Conservation (phyloP, 192 early-diverging fungal species). For the Coemansia umbellata region DNA sequence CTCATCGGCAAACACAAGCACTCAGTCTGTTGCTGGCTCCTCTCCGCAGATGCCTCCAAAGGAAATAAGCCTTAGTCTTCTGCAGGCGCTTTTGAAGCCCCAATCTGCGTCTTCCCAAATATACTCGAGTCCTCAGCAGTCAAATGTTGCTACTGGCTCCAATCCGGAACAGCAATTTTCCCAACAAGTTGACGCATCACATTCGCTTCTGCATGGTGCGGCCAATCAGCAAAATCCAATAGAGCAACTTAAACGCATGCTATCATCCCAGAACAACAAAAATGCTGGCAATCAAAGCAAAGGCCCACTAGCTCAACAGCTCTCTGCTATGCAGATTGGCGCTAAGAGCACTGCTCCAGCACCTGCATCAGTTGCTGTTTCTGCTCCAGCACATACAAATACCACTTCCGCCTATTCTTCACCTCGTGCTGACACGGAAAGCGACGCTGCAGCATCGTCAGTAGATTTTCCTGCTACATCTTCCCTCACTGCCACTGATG, state of each 20-base stretch:
- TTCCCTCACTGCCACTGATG: not conserved
- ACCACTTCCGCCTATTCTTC: constrained; percentile 14
- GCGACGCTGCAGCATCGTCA: not conserved
- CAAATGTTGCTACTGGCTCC: constrained; percentile 1
- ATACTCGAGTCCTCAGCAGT: constrained; percentile 14
- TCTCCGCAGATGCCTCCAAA: constrained; percentile 27
- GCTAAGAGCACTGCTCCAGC: too few species aligned
- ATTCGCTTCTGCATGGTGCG: not conserved
- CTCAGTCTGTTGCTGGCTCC: constrained; percentile 20
- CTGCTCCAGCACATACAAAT: not conserved
- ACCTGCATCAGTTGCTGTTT: constrained; percentile 5
- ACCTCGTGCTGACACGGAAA: constrained; percentile 8
- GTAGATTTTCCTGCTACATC: not conserved
- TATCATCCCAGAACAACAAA: constrained; percentile 17
- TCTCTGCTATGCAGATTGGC: too few species aligned
- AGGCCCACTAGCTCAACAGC: constrained; percentile 2
- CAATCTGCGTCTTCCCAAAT: constrained; percentile 23
- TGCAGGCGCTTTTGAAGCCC: constrained; percentile 44
- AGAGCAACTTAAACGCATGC: constrained; percentile 46
- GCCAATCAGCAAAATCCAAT: constrained; percentile 13
- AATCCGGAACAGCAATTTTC: constrained; percentile 12
- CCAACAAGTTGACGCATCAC: not conserved
- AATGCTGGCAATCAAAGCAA: not conserved
- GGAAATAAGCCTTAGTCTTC: constrained; percentile 33
- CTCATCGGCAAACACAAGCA: constrained; percentile 24